Evolutionary conservation across 1,284 basidiomycete species (phyloP).

Genomic region (Lentinula novae-zelandiae): DNA sequence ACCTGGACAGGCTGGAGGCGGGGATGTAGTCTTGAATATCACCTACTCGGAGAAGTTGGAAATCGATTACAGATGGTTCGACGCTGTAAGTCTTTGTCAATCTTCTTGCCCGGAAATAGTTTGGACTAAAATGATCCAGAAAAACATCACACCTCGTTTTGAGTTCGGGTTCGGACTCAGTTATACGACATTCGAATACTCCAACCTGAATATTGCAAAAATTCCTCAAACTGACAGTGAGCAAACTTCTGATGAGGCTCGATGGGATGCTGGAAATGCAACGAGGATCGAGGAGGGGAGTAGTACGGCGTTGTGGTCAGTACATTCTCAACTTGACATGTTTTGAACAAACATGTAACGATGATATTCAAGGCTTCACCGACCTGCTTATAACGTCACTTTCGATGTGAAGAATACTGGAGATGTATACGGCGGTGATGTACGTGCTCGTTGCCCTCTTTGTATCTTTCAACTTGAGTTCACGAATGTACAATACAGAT

Average conservation of each 20-base stretch:
- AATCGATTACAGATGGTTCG: slow-evolving; percentile 80
- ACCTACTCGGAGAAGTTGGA: slow-evolving; percentile 66
- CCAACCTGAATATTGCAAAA: slow-evolving; percentile 41
- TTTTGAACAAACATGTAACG: background rate
- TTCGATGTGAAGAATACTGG: slow-evolving; percentile 64
- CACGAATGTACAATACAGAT: slow-evolving; percentile 31
- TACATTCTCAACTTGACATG: background rate
- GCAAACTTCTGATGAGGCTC: background rate
- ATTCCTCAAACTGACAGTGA: slow-evolving; percentile 21
- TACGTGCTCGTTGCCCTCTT: slow-evolving; percentile 20
- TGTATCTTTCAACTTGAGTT: background rate
- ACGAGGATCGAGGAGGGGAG: slow-evolving; percentile 5
- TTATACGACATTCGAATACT: slow-evolving; percentile 79
- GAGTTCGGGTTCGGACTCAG: slow-evolving; percentile 85
- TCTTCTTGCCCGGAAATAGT: background rate
- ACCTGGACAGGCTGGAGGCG: slow-evolving; percentile 19
- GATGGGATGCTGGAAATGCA: slow-evolving; percentile 7
- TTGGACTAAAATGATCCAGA: slow-evolving; percentile 21
- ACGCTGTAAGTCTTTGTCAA: slow-evolving; percentile 43
- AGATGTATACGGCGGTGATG: slow-evolving; percentile 47
- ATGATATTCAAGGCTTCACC: slow-evolving; percentile 49
- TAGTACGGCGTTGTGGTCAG: slow-evolving; percentile 51
- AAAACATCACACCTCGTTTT: slow-evolving; percentile 58
- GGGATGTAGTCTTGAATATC: slow-evolving; percentile 43
- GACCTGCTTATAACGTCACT: slow-evolving; percentile 52